phyloP scores from a whole-genome alignment of 2,329 filamentous ascomycete species.

The Westerdykella aurantiaca region DNA sequence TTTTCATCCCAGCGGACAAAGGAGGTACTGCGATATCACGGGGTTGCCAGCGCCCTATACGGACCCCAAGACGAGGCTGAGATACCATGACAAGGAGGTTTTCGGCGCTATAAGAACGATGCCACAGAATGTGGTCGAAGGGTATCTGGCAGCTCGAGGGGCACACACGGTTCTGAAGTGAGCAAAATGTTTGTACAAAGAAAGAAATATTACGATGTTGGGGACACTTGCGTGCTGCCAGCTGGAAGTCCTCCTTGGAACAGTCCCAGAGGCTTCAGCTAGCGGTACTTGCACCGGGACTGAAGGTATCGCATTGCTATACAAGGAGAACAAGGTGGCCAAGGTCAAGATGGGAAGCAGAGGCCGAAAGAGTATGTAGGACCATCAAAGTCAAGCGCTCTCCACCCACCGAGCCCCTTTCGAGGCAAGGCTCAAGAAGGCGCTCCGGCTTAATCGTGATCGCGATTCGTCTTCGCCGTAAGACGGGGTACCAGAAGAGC shows the following conservation, averaged over 20 bases:
- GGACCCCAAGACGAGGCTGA: slow-evolving; percentile 87
- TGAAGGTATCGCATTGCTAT: too few relatives aligned
- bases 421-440: slow-evolving; percentile 74
- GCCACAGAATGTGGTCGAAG: slow-evolving; percentile 76
- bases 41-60: slow-evolving; percentile 86
- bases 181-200: slow-evolving; percentile 20
- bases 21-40: slow-evolving; percentile 93
- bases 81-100: slow-evolving; percentile 90
- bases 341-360: too few relatives aligned
- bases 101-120: slow-evolving; percentile 77
- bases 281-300: too few relatives aligned
- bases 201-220: neutral
- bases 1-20: slow-evolving; percentile 68
- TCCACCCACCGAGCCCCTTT: slow-evolving; percentile 81
- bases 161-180: slow-evolving; percentile 92
- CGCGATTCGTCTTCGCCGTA: slow-evolving; percentile 63
- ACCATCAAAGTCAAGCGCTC: slow-evolving; percentile 93
- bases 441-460: slow-evolving; percentile 99
- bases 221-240: neutral
- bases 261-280: too few relatives aligned
- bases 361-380: slow-evolving; percentile 53
- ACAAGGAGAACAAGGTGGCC: too few relatives aligned
- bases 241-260: too few relatives aligned
- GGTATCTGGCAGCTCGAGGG: slow-evolving; percentile 81
- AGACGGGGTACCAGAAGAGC: slow-evolving; percentile 78